Evolutionary conservation across 2,329 filamentous ascomycete genomes (phyloP).

Genomic region (Thermomyces lanuginosus): DNA sequence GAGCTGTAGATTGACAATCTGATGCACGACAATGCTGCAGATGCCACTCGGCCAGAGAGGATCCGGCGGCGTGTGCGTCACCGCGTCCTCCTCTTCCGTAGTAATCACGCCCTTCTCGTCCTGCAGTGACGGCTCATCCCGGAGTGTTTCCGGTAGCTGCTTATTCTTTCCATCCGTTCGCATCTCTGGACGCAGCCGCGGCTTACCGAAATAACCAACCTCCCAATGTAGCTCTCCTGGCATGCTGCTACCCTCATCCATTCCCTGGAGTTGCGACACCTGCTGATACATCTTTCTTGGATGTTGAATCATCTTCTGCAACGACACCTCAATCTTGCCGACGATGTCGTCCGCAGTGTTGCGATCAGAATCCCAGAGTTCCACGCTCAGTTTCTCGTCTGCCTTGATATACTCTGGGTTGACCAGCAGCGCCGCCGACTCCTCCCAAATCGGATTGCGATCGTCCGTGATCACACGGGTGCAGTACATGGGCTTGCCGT

Average conservation of each 20-base stretch:
- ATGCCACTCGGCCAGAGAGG: constrained; percentile 92
- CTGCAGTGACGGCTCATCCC: constrained; percentile 60
- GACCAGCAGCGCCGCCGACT: constrained; percentile 69
- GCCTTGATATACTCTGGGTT: constrained; percentile 83
- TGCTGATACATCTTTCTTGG: constrained; percentile 87
- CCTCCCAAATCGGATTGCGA: constrained; percentile 82
- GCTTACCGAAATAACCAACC: constrained; percentile 86
- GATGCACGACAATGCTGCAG: constrained; percentile 72
- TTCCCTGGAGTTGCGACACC: constrained; percentile 63
- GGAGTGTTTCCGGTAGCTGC: constrained; percentile 55
- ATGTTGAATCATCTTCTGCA: constrained; percentile 89
- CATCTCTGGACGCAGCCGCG: constrained; percentile 67
- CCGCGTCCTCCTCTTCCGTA: constrained; percentile 61
- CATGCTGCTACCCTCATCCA: constrained; percentile 74
- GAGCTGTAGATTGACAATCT: constrained; percentile 90
- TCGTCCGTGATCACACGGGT: constrained; percentile 92
- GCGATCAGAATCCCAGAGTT: constrained; percentile 91
- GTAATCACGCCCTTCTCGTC: constrained; percentile 72
- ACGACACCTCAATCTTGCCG: constrained; percentile 81
- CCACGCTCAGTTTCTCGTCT: constrained; percentile 80
- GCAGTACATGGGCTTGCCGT: constrained; percentile 94
- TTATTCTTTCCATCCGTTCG: constrained; percentile 75
- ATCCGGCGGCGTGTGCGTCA: constrained; percentile 79
- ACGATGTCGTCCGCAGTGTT: constrained; percentile 88
- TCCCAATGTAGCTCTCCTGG: constrained; percentile 92